Base-by-base conservation (phyloP, 2,329 filamentous ascomycete species). In the Podosphaera aphanis region DNA sequence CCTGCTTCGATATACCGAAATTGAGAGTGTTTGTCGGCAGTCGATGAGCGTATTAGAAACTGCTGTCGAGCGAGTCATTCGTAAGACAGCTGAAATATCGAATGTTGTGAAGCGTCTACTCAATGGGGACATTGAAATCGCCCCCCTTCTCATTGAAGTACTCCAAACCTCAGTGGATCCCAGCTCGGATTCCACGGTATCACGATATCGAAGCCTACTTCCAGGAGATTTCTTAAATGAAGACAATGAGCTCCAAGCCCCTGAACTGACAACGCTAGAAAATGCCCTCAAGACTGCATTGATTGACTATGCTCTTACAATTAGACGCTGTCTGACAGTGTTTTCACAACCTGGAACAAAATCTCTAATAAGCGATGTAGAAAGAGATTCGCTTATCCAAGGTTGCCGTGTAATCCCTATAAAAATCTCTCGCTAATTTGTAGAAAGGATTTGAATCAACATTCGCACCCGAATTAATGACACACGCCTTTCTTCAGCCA, bases 81-180 rank as follows among this genome's bases (percentile, higher is more conserved):
- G 86, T 48, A 94, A 94, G 66, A 93, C 88, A 0, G 74, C 83
- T 48, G 88, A 95, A 61, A 73, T 95, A 64, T 67, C 74, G 1
- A 63, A 70, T 0, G 66, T 93, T 1, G 84, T 93, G 59, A 83
- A 79, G 59, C 76, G 77, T 43, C 68, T 88, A 7, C 64, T 68
- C 1, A 77, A 83, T 19, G 80, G 79, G 4, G 82, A 88, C 47
- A 75, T 83, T 31, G 72, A 77, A 7, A 72, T 74, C 38, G 71
- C 78, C 15, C 71, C 74, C 37, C 66, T 76, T 40, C 67, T 94
- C 29, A 71, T 83, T 0, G 83, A 90, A 53, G 78, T 82, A 10
- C 67, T 93, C 25, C 73, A 75, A 53, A 71, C 85, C 47, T 82
- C 85, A 5, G 77, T 93, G 21, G 82, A 84, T 50, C 70, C 78